These are phyloP conservation scores for Lippia alba DNA, from an alignment of 305 asterid genomes.

Conservation along the genomic window DNA sequence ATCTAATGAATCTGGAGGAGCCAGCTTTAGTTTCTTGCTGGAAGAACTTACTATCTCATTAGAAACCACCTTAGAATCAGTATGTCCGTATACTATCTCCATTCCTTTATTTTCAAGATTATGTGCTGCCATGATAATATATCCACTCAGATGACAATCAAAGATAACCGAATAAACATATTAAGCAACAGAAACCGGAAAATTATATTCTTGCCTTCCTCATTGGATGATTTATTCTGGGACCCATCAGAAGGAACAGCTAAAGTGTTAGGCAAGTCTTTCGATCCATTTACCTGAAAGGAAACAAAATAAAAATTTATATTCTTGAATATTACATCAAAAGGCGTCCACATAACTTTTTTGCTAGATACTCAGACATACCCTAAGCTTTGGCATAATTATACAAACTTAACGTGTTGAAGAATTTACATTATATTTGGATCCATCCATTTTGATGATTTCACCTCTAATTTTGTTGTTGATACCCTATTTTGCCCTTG, in stretches of 20 bases:
- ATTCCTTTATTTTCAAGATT: constrained; percentile 48
- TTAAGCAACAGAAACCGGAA: constrained; percentile 8
- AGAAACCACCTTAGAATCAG: constrained; percentile 38
- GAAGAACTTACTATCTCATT: constrained; percentile 49
- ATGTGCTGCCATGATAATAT: constrained; percentile 42
- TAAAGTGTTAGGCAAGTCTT: constrained; percentile 45
- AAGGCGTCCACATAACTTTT: too few relatives aligned
- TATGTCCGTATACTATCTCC: constrained; percentile 44
- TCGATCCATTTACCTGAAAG: constrained; percentile 48
- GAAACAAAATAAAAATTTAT: neutral
- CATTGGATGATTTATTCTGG: constrained; percentile 41
- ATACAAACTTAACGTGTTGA: too few relatives aligned
- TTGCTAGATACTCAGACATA: too few relatives aligned
- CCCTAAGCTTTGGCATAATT: neutral
- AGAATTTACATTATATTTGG: too few relatives aligned
- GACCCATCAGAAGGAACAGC: constrained; percentile 37
- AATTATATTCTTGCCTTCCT: constrained; percentile 34
- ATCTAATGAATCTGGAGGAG: constrained; percentile 44
- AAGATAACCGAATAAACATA: constrained; percentile 22
- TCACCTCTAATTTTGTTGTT: too few relatives aligned
- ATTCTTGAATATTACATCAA: too few relatives aligned
- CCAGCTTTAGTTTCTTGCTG: constrained; percentile 58
- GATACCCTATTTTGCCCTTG: too few relatives aligned
- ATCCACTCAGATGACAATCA: constrained; percentile 27
- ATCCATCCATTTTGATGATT: too few relatives aligned